Conservation (phyloP, 2,329 filamentous ascomycete genomes). For the Fusarium agapanthi region DNA sequence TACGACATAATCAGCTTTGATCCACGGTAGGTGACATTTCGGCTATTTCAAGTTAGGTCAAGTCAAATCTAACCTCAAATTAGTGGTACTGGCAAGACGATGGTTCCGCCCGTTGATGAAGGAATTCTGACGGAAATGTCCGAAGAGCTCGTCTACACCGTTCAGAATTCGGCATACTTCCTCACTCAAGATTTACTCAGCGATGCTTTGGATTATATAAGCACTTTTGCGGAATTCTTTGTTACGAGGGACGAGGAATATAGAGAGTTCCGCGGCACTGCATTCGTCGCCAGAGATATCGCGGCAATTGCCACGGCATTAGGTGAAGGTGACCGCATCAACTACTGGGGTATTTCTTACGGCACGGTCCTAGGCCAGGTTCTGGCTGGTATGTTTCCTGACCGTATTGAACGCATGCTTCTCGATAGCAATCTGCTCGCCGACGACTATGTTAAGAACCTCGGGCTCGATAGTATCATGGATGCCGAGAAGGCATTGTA, state of each 20-base stretch:
- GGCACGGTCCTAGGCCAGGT: constrained; percentile 32
- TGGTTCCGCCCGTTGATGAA: background rate
- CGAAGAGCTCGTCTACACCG: fast-evolving
- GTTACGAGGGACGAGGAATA: background rate
- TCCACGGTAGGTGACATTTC: background rate
- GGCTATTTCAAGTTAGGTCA: fast-evolving
- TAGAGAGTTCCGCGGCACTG: background rate
- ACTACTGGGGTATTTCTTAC: constrained; percentile 47
- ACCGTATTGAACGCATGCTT: constrained; percentile 27
- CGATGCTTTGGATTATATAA: background rate
- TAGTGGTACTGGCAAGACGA: background rate
- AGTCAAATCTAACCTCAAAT: background rate
- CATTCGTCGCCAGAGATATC: constrained; percentile 48
- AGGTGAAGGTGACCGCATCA: constrained; percentile 44
- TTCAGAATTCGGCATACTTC: background rate
- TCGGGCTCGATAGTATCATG: fast-evolving
- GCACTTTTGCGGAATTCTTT: background rate
- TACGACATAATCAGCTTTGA: background rate
- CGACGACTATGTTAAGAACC: constrained; percentile 2
- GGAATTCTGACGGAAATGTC: fast-evolving
- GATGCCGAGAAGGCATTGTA: background rate
- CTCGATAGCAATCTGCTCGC: constrained; percentile 26
- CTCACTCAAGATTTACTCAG: too few relatives aligned
- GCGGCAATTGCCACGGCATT: constrained; percentile 46
- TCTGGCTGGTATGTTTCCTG: constrained; percentile 34